Base-by-base conservation (phyloP, 73 alveolate species). In the Paramecium sonneborni region DNA sequence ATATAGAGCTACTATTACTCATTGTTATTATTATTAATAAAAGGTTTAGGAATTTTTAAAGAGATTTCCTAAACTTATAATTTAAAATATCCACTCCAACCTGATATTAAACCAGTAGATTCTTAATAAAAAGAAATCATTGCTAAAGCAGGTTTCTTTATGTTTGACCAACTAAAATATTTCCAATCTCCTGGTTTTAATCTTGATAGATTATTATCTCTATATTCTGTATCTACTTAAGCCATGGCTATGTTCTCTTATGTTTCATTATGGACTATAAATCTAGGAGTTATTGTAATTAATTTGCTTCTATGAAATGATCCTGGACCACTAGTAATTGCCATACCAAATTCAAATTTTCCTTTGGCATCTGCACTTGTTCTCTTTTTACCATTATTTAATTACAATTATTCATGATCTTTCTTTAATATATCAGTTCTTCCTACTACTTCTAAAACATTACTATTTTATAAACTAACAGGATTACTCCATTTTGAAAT, bases 281-380 rank as follows among this genome's bases (percentile, higher is more conserved):
- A 88, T 88, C 94, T 88, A 12, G 94, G 94, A 3, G 94, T 70
- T 20, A 88, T 68, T 21, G 91, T 69, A 24, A 88, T 88, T 39
- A 88, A 48, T 41, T 88, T 88, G 38, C 88, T 56, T 41, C 94
- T 62, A 72, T 62, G 56, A 55, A 76, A 88, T n/a, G 74, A 43
- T 26, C 94, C 94, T n/a, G 94, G 94, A 3, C 91, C 94, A 43
- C 94, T 88, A 21, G 85, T 39, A 24, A 88, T 52, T 41, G 74
- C 74, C 68, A 88, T 68, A 12, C 94, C 94, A 68, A 88, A 88
- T 23, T 88, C 94, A 44, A 39, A 88, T 88, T 70, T 46, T 39
- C 87, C 87, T 43, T 82, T 88, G 7, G 69, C 58, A 70, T 43
- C 93, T 62, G 69, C 34, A 46, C 86, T 35, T 34, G 67, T 20